These are phyloP conservation scores for Kwoniella dendrophila DNA, from an alignment of 768 basidiomycete species.

Conservation along the genomic window DNA sequence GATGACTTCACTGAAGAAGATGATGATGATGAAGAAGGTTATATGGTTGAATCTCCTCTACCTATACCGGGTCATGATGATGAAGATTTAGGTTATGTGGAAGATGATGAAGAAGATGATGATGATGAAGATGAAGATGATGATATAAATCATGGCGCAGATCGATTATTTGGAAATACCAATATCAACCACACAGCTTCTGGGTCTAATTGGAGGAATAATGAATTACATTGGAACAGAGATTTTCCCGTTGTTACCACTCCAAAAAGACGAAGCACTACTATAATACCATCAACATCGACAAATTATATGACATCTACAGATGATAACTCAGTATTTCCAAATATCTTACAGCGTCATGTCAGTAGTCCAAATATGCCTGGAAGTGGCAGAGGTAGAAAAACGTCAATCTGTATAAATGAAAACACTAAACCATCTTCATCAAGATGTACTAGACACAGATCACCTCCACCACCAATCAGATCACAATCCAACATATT, in stretches of 20 bases:
- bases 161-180: background rate
- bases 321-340: slow-evolving; percentile 15
- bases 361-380: background rate
- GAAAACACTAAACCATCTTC: slow-evolving; percentile 20
- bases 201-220: background rate
- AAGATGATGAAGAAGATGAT: slow-evolving; percentile 25
- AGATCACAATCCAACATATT: background rate
- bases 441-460: slow-evolving; percentile 18
- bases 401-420: slow-evolving; percentile 18
- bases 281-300: background rate
- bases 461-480: slow-evolving; percentile 22
- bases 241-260: background rate
- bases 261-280: slow-evolving; percentile 13
- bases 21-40: slow-evolving; percentile 11
- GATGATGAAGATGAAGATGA: slow-evolving; percentile 19
- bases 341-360: too few species aligned
- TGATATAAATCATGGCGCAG: background rate
- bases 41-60: slow-evolving; percentile 17
- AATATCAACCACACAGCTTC: background rate
- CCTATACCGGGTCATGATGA: slow-evolving; percentile 28
- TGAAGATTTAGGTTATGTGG: slow-evolving; percentile 22
- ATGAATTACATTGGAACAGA: slow-evolving; percentile 1
- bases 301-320: slow-evolving; percentile 14
- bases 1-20: slow-evolving; percentile 6
- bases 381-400: slow-evolving; percentile 7